Base-by-base conservation (phyloP, 176 grass and related monocot species). In the Oryza coarctata region DNA sequence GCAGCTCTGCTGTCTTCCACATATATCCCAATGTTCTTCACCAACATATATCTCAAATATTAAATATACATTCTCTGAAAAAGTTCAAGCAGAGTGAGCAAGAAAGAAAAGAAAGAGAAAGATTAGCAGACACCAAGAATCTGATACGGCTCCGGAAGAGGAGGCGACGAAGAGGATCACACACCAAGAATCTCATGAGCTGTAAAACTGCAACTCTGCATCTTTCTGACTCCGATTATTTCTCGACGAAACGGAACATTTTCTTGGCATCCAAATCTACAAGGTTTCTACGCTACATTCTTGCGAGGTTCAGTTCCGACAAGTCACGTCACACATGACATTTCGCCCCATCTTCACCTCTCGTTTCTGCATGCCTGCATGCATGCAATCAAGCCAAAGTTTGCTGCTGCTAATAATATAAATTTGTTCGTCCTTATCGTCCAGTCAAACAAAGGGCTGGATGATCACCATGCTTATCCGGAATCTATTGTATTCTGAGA, bases 161-260 rank as follows among this genome's bases (percentile, higher is more conserved):
- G 33, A 38, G 78, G 45, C 65, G 3, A 32, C 7, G 78, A n/a
- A 58, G 11, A 17, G 79, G 67, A 74, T 61, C 25, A 63, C 61
- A 66, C 81, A 65, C 84, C 76, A 86, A 86, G 84, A 80, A 86
- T 85, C 77, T 68, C 40, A 67, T n/a, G 22, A 35, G 29, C 40
- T 47, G 40, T 47, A 20, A 26, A 74, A 23, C 22, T 11, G 44
- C 70, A 30, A 29, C 6, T 32, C 28, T 22, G 71, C 45, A 29
- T 68, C 55, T 79, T 49, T 61, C 43, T 33, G 52, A 26, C 69
- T 27, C 65, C 38, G 83, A 18, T 20, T 52, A 20, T 63, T 63
- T 85, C 83, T 78, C 62, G 44, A 43, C 47, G 23, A 45, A 50
- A 50, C 7, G 1, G 30, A 28, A 35, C 47, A 12, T 43, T 35